A percentile compares a stretch with the other conserved stretches of the same genome.
Evolutionary conservation across 2,329 filamentous ascomycete species (phyloP).

Genomic region (Hyphodiscus sp.): DNA sequence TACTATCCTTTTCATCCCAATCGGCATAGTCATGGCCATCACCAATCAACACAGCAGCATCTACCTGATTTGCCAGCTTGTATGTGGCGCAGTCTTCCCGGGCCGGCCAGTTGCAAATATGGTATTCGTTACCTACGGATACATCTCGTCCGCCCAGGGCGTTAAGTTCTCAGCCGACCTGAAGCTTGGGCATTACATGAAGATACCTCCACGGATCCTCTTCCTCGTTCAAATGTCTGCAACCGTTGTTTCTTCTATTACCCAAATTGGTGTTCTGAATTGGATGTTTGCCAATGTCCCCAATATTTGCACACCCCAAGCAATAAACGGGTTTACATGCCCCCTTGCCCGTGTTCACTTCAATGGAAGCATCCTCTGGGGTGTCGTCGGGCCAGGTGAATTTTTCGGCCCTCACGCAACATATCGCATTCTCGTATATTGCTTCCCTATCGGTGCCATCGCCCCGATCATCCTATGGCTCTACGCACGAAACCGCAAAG

Average conservation of each 20-base stretch:
- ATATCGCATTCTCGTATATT: constrained; percentile 74
- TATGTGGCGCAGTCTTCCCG: constrained; percentile 76
- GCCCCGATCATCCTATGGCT: constrained; percentile 71
- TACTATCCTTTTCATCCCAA: constrained; percentile 78
- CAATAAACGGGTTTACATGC: constrained; percentile 84
- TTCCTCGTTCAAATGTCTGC: constrained; percentile 74
- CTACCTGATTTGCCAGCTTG: constrained; percentile 79
- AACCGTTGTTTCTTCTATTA: constrained; percentile 69
- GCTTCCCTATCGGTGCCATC: constrained; percentile 70
- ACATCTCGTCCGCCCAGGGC: constrained; percentile 82
- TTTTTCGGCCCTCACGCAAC: constrained; percentile 74
- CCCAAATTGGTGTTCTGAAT: constrained; percentile 78
- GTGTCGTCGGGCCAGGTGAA: constrained; percentile 73
- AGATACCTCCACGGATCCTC: constrained; percentile 72
- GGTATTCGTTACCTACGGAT: constrained; percentile 89
- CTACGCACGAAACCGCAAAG: constrained; percentile 52
- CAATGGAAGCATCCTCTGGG: constrained; percentile 86
- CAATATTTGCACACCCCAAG: constrained; percentile 69
- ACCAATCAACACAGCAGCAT: constrained; percentile 86
- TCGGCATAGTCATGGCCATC: constrained; percentile 88
- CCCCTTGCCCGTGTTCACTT: constrained; percentile 84
- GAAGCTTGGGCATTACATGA: constrained; percentile 85
- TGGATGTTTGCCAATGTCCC: constrained; percentile 82
- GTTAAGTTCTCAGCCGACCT: constrained; percentile 85
- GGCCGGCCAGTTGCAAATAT: constrained; percentile 85